These are phyloP conservation scores for Nakazawaea anatomiae DNA, from an alignment of 805 yeast genomes.

Conservation along the genomic window DNA sequence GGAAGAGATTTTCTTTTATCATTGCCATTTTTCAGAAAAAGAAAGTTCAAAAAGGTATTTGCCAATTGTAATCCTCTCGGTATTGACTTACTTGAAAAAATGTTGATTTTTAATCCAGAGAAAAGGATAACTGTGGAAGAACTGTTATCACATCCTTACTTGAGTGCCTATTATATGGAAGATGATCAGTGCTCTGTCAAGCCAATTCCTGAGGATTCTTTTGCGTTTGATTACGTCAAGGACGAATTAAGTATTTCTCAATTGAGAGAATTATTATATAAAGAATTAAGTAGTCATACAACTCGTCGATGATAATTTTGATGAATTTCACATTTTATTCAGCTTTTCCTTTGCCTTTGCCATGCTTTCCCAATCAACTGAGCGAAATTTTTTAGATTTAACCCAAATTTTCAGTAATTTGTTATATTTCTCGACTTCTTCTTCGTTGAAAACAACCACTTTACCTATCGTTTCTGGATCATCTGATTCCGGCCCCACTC, in stretches of 20 bases:
- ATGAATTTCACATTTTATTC: neutral
- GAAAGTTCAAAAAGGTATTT: conserved; percentile 46
- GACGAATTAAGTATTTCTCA: conserved; percentile 45
- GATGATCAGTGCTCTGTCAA: conserved; percentile 61
- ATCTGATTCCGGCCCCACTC: conserved; percentile 37
- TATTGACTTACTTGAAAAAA: conserved; percentile 59
- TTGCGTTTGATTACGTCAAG: conserved; percentile 48
- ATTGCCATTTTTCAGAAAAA: conserved; percentile 53
- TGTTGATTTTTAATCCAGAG: conserved; percentile 78
- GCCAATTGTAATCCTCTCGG: conserved; percentile 44
- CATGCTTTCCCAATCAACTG: neutral
- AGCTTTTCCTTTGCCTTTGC: neutral
- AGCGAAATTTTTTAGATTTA: conserved; percentile 13
- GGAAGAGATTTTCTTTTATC: conserved; percentile 75
- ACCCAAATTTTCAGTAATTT: conserved; percentile 53
- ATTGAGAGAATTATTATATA: conserved; percentile 45
- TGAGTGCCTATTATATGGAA: conserved; percentile 62
- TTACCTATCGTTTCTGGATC: conserved; percentile 37
- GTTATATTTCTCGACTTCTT: conserved; percentile 26
- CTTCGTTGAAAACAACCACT: conserved; percentile 29
- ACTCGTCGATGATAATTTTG: neutral
- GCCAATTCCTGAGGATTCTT: conserved; percentile 49
- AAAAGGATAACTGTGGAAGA: conserved; percentile 78
- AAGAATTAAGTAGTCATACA: conserved; percentile 35
- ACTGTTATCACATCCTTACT: conserved; percentile 83